Evolutionary conservation across 495 filamentous ascomycete species (phyloP), one percentile per base, ranked within the genome.

Genomic region (Aspergillus kassunensis): DNA sequence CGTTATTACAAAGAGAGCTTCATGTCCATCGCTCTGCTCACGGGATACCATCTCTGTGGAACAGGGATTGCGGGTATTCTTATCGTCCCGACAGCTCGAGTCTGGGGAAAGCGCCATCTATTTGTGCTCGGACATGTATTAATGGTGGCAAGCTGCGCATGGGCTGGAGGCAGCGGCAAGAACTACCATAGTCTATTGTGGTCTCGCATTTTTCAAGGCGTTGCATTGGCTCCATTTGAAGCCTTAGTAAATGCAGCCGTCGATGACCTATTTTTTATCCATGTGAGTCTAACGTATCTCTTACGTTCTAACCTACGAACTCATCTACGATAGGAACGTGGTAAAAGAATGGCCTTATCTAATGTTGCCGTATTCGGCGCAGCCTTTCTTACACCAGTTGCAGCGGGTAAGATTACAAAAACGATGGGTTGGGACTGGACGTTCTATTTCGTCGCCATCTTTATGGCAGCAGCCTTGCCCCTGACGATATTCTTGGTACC

Each of bases 301-400:
- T 18, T 34, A 20, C 24, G 18, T 29, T 3, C 18, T 4, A 23
- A 40, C 3, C 12, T 30, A 24, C 19, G 6, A 44, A 12, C 51
- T 11, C 10, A 51, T 30, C 20, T 21, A 15, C 39, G 56, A 36
- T 51, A 89, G 82, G 74, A 92, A 75, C 78, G 90, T 27, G 91
- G 91, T 20, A 88, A 84, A 61, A 80, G 91, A 40, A 97, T 97
- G 91, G 91, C 91, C 9, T 72, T 95, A 25, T 85, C 86, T 10
- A 97, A 96, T 64, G 80, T 97, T 43, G 83, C 91, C 3, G 76
- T 96, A 9, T 97, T 95, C 63, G 91, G 91, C 1, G 89, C 90
- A 6, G 89, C 91, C 4, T 96, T 97, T 60, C 86, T 96, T 63
- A 96, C 91, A 0, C 91, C 90, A 0, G 89, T 95, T 23, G 67